Percentiles rank a stretch among this genome's conserved stretches.
Conservation (phyloP, 129 eudicot genomes). For the Erigeron canadensis region DNA sequence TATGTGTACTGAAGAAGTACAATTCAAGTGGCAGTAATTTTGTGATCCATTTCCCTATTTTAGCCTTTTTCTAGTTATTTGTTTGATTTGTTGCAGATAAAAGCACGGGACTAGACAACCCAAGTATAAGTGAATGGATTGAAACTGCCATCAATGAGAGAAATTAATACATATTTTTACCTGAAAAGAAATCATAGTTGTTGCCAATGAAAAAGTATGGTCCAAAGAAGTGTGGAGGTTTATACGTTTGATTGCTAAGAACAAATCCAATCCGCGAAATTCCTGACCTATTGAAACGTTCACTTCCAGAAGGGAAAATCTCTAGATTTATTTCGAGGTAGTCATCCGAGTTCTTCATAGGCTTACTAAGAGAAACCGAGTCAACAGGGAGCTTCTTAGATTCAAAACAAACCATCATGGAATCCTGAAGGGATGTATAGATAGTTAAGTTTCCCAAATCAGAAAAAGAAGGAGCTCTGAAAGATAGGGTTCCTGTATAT, state of each 20-base stretch:
- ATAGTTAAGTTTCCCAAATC: conserved; percentile 46
- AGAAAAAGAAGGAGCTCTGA: conserved; percentile 80
- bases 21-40: no score
- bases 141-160: not conserved
- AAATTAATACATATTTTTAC: conserved; percentile 28
- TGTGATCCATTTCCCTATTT: no score
- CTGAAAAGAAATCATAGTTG: conserved; percentile 49
- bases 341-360: conserved; percentile 40
- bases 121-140: no score
- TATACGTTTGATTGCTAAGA: conserved; percentile 69
- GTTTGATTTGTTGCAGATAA: not conserved
- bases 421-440: conserved; percentile 40
- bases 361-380: conserved; percentile 52
- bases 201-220: conserved; percentile 57
- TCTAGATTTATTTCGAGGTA: conserved; percentile 50
- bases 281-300: conserved; percentile 63
- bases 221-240: conserved; percentile 67
- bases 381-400: conserved; percentile 57
- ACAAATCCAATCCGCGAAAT: conserved; percentile 49
- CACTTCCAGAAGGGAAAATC: conserved; percentile 62
- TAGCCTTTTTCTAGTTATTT: no score
- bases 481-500: conserved; percentile 57
- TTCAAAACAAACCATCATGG: conserved; percentile 40
- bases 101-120: no score
- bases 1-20: no score